Evolutionary conservation across 768 basidiomycete genomes (phyloP).

Genomic region (Suillus plorans): DNA sequence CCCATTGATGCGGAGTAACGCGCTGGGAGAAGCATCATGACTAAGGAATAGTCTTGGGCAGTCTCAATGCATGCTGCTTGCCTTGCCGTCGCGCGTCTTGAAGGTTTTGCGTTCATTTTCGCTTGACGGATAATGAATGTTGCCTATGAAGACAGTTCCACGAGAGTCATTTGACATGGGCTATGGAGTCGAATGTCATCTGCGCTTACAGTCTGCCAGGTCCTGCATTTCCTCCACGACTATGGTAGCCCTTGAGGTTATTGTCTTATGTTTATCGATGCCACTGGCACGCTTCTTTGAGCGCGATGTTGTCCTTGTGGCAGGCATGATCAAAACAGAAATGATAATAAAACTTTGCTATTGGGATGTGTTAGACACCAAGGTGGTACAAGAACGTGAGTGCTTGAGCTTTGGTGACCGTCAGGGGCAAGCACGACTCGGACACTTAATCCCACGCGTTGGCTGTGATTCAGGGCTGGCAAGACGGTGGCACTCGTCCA

Average conservation of each 20-base stretch:
- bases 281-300: background rate
- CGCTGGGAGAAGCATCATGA: constrained; percentile 38
- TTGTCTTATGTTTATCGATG: background rate
- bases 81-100: constrained; percentile 30
- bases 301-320: background rate
- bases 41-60: background rate
- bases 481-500: background rate
- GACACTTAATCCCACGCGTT: background rate
- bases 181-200: background rate
- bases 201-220: constrained; percentile 6
- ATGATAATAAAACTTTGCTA: background rate
- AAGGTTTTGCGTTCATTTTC: constrained; percentile 20
- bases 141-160: constrained; percentile 5
- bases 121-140: constrained; percentile 15
- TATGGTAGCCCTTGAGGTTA: background rate
- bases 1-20: constrained; percentile 56
- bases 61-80: constrained; percentile 7
- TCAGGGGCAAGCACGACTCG: background rate
- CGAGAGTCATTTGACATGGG: too few relatives aligned
- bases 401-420: background rate
- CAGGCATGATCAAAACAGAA: background rate
- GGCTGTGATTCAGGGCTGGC: background rate
- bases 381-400: too few relatives aligned
- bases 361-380: background rate
- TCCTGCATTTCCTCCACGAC: constrained; percentile 4